phyloP scores from a whole-genome alignment of 352 stramenopile genomes.

The Pythium vanterpoolii region DNA sequence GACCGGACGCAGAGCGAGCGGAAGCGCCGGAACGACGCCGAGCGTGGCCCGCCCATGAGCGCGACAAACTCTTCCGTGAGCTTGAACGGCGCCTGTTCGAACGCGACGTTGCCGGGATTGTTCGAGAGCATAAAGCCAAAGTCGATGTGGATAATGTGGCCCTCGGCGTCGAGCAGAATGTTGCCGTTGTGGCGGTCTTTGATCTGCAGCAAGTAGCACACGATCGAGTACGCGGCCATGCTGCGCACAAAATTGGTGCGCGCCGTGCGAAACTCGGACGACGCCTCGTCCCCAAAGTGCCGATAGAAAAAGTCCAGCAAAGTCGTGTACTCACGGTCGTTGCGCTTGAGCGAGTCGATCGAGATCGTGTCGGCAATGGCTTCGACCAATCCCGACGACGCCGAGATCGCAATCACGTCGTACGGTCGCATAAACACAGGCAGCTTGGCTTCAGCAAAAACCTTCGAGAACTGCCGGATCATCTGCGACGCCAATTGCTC shows the following conservation, averaged over 20 bases:
- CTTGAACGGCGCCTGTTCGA: slow-evolving; percentile 97
- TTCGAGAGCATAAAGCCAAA: slow-evolving; percentile 95
- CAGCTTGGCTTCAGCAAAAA: slow-evolving; percentile 93
- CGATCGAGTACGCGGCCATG: slow-evolving; percentile 91
- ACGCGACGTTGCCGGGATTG: slow-evolving; percentile 92
- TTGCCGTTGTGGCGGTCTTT: slow-evolving; percentile 99
- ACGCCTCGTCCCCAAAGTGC: slow-evolving; percentile 87
- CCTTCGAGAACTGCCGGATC: slow-evolving; percentile 92
- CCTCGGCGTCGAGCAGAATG: slow-evolving; percentile 94
- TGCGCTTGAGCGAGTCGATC: slow-evolving; percentile 97
- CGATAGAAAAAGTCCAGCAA: slow-evolving; percentile 93
- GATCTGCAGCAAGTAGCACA: slow-evolving; percentile 97
- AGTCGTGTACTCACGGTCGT: slow-evolving; percentile 89
- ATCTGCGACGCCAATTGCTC: slow-evolving; percentile 97
- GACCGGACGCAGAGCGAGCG: slow-evolving; percentile 94
- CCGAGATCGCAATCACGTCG: slow-evolving; percentile 94
- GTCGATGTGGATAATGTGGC: slow-evolving; percentile 97
- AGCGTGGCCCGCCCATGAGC: slow-evolving; percentile 94
- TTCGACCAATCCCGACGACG: slow-evolving; percentile 94
- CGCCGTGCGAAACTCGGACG: slow-evolving; percentile 70
- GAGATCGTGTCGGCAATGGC: slow-evolving; percentile 96
- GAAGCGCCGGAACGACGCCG: slow-evolving; percentile 92
- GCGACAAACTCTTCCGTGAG: slow-evolving; percentile 96
- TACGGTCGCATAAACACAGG: slow-evolving; percentile 96
- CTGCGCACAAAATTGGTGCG: slow-evolving; percentile 87